Evolutionary conservation across 169 alveolate species (phyloP).

Genomic region (Plasmodium vinckei): DNA sequence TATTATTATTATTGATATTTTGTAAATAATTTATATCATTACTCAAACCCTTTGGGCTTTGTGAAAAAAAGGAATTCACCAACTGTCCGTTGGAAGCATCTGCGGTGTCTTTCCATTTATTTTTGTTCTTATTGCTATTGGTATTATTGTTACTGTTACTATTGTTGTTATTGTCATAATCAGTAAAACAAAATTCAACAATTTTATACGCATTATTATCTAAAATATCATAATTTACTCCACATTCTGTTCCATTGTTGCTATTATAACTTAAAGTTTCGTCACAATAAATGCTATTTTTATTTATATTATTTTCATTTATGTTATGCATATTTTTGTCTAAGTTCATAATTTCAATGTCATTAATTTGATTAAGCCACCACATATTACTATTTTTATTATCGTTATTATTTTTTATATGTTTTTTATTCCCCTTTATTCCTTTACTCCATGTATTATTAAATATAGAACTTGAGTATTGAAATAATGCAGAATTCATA

Average conservation of each 20-base stretch:
- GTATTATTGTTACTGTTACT: conserved; percentile 16
- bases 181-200: conserved; percentile 71
- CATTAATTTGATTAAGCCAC: conserved; percentile 48
- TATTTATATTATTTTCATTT: conserved; percentile 6
- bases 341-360: conserved; percentile 2
- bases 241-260: conserved; percentile 46
- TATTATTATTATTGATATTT: background rate
- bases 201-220: conserved; percentile 68
- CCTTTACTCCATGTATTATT: conserved; percentile 39
- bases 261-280: conserved; percentile 63
- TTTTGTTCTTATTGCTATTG: background rate
- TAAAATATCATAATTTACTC: conserved; percentile 41
- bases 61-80: conserved; percentile 21
- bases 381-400: conserved; percentile 25
- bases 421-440: conserved; percentile 18
- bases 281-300: conserved; percentile 34
- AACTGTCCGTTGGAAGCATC: background rate
- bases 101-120: background rate
- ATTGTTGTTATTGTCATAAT: conserved; percentile 58
- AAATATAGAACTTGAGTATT: conserved; percentile 28
- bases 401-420: conserved; percentile 17
- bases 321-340: conserved; percentile 16
- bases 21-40: background rate
- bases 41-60: background rate
- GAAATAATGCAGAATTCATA: conserved; percentile 24